A percentile compares a stretch with the other conserved stretches of the same genome.
Evolutionary conservation across 2,329 filamentous ascomycete species (phyloP).

Genomic region (Cladosporium cucumerinum): DNA sequence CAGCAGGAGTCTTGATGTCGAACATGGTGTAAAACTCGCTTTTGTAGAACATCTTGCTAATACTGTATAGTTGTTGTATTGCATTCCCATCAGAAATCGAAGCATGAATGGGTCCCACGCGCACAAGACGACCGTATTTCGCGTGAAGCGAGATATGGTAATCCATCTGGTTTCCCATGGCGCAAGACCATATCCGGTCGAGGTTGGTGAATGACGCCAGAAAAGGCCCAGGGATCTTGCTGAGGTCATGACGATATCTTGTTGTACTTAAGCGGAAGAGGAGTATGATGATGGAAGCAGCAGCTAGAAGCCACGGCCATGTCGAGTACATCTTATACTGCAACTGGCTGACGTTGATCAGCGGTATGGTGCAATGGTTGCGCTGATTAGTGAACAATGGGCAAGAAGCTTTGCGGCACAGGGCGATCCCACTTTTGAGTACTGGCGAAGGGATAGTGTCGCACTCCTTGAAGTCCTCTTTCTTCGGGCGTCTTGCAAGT

Average conservation of each 20-base stretch:
- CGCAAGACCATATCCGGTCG: constrained; percentile 50
- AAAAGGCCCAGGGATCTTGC: constrained; percentile 50
- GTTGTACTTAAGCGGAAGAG: neutral
- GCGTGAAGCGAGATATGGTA: constrained; percentile 57
- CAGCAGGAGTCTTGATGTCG: constrained; percentile 24
- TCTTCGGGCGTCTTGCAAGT: neutral
- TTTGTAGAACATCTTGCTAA: constrained; percentile 24
- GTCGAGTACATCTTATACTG: neutral
- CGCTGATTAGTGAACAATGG: neutral
- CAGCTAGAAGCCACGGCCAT: neutral
- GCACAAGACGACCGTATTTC: constrained; percentile 65
- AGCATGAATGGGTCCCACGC: constrained; percentile 72
- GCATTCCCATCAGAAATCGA: constrained; percentile 67
- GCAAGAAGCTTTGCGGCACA: neutral
- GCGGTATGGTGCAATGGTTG: neutral
- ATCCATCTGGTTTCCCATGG: constrained; percentile 65
- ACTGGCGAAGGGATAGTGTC: neutral
- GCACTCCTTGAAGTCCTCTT: neutral
- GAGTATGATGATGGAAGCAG: neutral
- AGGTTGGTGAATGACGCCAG: constrained; percentile 51
- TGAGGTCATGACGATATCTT: constrained; percentile 23
- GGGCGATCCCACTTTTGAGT: neutral
- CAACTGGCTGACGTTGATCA: neutral
- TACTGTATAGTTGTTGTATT: constrained; percentile 57
- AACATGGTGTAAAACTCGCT: constrained; percentile 22